A percentile compares a stretch with the other conserved stretches of the same genome.
Conservation (phyloP, 768 basidiomycete genomes). For the Amylocystis lapponica region DNA sequence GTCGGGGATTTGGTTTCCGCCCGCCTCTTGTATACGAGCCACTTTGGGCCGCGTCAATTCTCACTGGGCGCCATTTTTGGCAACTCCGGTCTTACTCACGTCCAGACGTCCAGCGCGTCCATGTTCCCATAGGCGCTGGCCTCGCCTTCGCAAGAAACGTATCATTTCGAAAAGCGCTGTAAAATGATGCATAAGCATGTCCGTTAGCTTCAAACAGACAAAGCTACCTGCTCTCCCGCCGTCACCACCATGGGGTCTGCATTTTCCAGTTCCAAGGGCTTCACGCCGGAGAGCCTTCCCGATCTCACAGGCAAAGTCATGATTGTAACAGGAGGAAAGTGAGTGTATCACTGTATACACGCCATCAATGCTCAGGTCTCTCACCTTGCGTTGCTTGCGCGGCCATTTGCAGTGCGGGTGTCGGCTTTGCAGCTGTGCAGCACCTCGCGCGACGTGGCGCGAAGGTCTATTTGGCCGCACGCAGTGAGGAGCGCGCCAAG, state of each 20-base stretch:
- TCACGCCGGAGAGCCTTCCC: constrained; percentile 36
- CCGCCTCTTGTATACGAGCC: no score
- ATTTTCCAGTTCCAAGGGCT: constrained; percentile 16
- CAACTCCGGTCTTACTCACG: no score
- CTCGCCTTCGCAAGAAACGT: no score
- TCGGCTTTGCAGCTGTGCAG: constrained; percentile 46
- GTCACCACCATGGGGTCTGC: constrained; percentile 10
- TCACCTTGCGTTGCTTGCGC: constrained; percentile 33
- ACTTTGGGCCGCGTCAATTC: no score
- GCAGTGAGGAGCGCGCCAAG: constrained; percentile 41
- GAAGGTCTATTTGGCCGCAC: constrained; percentile 54
- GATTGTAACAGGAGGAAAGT: constrained; percentile 60
- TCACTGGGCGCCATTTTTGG: no score
- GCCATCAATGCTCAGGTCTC: constrained; percentile 26
- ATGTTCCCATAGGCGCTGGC: no score
- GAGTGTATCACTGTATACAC: constrained; percentile 12
- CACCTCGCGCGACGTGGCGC: constrained; percentile 51
- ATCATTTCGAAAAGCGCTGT: no score
- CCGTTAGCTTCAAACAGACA: no score
- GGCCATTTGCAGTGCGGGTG: constrained; percentile 37
- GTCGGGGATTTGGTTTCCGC: no score
- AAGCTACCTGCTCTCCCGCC: no score
- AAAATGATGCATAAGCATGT: no score
- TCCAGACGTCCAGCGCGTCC: no score
- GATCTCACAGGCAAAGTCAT: constrained; percentile 46